phyloP scores from a whole-genome alignment of 257 asterid species.

The Scutellaria minor region DNA sequence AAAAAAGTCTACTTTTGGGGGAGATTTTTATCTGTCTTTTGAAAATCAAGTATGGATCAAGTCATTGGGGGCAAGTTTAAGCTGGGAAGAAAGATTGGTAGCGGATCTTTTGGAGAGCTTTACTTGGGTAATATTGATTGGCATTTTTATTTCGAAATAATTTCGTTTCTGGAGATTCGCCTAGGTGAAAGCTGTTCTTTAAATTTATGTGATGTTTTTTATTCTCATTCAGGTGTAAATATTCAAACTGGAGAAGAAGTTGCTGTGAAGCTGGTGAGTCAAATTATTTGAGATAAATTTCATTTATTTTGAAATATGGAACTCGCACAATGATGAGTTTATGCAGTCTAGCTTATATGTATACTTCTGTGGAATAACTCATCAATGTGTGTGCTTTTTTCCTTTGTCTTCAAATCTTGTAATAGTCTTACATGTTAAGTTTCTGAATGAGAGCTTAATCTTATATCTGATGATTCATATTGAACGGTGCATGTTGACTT shows the following conservation, averaged over 20 bases:
- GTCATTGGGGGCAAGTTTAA: slow-evolving; percentile 90
- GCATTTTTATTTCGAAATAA: not conserved
- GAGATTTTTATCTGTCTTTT: slow-evolving; percentile 26
- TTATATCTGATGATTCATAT: slow-evolving; percentile 17
- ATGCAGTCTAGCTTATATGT: slow-evolving; percentile 15
- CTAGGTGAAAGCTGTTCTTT: slow-evolving; percentile 1
- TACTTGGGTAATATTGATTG: slow-evolving; percentile 66
- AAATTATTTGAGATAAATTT: not conserved
- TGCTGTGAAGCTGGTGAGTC: slow-evolving; percentile 90
- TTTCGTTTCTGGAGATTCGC: slow-evolving; percentile 18
- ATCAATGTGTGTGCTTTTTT: slow-evolving; percentile 4
- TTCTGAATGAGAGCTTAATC: slow-evolving; percentile 12
- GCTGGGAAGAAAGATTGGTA: slow-evolving; percentile 95
- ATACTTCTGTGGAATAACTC: not conserved
- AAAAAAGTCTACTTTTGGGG: slow-evolving; percentile 14
- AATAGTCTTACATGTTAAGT: slow-evolving; percentile 22
- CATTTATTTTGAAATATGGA: not conserved
- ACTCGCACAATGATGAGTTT: not conserved
- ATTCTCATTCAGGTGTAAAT: slow-evolving; percentile 67
- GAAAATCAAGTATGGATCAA: slow-evolving; percentile 73
- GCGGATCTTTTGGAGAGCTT: slow-evolving; percentile 99
- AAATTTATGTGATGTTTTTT: slow-evolving; percentile 16
- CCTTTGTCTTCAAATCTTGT: not conserved
- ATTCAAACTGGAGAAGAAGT: slow-evolving; percentile 97
- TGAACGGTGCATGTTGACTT: not conserved